phyloP scores from a whole-genome alignment of 1,139 yeast genomes.

The Hansenula sp. region DNA sequence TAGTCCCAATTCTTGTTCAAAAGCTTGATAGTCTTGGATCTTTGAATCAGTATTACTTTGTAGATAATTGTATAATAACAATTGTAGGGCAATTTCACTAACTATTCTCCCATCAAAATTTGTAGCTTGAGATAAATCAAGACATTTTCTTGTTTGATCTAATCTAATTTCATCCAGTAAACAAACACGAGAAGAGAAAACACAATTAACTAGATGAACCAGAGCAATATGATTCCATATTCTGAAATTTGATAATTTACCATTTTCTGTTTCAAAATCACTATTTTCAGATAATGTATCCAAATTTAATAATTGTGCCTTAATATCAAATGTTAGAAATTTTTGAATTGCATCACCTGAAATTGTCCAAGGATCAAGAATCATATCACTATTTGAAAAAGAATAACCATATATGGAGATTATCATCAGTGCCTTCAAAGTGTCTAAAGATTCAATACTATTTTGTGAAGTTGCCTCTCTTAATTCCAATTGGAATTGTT shows the following conservation, averaged over 20 bases:
- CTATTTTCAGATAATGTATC: background rate
- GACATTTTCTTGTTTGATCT: conserved; percentile 57
- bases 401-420: conserved; percentile 22
- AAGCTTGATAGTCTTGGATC: conserved; percentile 12
- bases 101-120: conserved; percentile 84
- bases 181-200: conserved; percentile 72
- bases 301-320: conserved; percentile 1
- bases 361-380: conserved; percentile 23
- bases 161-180: conserved; percentile 64
- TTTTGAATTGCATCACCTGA: conserved; percentile 23
- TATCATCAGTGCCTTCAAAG: conserved; percentile 20
- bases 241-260: conserved; percentile 31
- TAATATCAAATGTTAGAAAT: conserved; percentile 21
- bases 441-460: conserved; percentile 7
- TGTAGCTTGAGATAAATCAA: conserved; percentile 62
- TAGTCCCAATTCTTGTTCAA: conserved; percentile 35
- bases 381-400: conserved; percentile 12
- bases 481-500: conserved; percentile 1
- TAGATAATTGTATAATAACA: conserved; percentile 58
- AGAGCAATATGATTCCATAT: conserved; percentile 73
- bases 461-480: background rate
- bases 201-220: conserved; percentile 66
- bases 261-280: conserved; percentile 10
- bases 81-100: conserved; percentile 66
- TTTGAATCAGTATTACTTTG: conserved; percentile 32